Evolutionary conservation across 2,329 filamentous ascomycete species (phyloP).

Genomic region (Orbilia brochopaga): DNA sequence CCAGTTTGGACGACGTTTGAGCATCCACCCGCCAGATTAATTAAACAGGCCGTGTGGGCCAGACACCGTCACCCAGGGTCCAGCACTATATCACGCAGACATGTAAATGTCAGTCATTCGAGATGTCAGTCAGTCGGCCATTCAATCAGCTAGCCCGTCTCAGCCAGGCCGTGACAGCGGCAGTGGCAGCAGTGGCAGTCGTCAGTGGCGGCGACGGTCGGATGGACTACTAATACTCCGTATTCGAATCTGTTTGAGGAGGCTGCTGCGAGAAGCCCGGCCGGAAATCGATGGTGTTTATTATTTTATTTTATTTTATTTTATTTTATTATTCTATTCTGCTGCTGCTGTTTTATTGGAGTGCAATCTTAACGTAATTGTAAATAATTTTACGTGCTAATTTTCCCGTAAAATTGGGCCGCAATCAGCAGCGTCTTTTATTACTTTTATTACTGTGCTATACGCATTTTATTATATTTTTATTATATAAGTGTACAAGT

Average conservation of each 20-base stretch:
- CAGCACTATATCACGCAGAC: not conserved
- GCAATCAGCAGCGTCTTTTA: not conserved
- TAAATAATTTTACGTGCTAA: not conserved
- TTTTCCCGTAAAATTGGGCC: conserved; percentile 2
- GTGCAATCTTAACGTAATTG: too few relatives aligned
- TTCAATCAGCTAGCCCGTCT: too few relatives aligned
- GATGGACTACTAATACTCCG: too few relatives aligned
- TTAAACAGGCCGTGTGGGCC: not conserved
- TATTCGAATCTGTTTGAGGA: too few relatives aligned
- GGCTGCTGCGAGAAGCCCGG: too few relatives aligned
- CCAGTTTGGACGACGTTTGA: too few relatives aligned
- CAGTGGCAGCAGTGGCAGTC: too few relatives aligned
- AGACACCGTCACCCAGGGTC: not conserved
- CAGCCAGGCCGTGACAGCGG: too few relatives aligned
- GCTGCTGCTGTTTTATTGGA: not conserved
- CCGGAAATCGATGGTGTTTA: not conserved
- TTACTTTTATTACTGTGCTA: conserved; percentile 1
- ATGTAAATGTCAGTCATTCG: not conserved
- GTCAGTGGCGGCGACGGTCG: too few relatives aligned
- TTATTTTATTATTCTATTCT: not conserved
- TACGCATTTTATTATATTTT: too few relatives aligned
- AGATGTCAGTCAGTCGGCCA: not conserved
- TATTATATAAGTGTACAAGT: too few relatives aligned
- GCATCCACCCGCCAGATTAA: too few relatives aligned
- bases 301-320: not conserved